These are phyloP conservation scores for Castanea mollissima DNA, from an alignment of 306 rosid genomes.

Conservation along the genomic window DNA sequence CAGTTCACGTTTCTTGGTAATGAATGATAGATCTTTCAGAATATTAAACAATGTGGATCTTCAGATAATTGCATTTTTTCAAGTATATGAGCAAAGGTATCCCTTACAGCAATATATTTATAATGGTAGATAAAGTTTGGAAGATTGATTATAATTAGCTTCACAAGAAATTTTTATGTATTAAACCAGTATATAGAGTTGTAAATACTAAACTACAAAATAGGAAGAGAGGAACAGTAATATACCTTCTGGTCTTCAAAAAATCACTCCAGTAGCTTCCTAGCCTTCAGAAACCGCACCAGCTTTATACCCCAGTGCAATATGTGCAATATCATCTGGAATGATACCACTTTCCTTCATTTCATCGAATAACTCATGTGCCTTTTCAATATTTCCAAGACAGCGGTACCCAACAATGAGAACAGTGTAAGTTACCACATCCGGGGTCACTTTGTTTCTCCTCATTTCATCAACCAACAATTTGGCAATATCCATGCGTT, in stretches of 20 bases:
- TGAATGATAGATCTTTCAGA: not conserved
- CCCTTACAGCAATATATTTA: not conserved
- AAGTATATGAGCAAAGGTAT: not conserved
- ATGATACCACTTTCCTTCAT: conserved; percentile 43
- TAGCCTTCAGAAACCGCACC: conserved; percentile 16
- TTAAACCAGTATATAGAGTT: conserved; percentile 7
- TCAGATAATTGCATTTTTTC: not conserved
- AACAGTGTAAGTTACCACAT: conserved; percentile 53
- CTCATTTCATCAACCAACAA: conserved; percentile 48
- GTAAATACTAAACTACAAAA: conserved; percentile 7
- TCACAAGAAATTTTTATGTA: not conserved
- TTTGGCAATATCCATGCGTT: conserved; percentile 43
- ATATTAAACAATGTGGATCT: not conserved
- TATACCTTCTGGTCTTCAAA: conserved; percentile 33
- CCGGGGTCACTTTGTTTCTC: conserved; percentile 33
- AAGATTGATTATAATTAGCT: not conserved
- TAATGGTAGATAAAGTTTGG: not conserved
- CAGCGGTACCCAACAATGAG: conserved; percentile 40
- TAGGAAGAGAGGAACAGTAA: conserved; percentile 6
- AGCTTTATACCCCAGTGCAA: conserved; percentile 20
- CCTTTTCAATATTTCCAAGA: conserved; percentile 31
- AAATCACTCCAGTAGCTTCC: conserved; percentile 24
- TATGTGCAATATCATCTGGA: conserved; percentile 39
- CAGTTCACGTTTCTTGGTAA: not conserved
- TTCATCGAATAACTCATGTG: conserved; percentile 30